Evolutionary conservation across 768 basidiomycete genomes (phyloP).

Genomic region (Pleurotus giganteus): DNA sequence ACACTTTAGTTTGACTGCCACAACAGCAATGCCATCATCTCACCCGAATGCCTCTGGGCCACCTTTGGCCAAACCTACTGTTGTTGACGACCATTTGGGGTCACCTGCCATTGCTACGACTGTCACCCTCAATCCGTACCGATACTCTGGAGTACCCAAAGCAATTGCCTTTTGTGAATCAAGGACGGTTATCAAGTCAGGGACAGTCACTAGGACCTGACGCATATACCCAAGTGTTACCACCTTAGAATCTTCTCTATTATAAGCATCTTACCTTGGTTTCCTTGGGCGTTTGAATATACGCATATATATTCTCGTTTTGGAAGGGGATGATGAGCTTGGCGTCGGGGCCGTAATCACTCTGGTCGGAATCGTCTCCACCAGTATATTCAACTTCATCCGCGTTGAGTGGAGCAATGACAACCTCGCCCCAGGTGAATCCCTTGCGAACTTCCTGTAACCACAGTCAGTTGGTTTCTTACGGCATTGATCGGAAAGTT

Average conservation of each 20-base stretch:
- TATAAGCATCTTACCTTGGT: conserved; percentile 15
- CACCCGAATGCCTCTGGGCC: conserved; percentile 12
- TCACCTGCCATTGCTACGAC: conserved; percentile 8
- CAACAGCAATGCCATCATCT: not conserved
- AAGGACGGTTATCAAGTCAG: conserved; percentile 62
- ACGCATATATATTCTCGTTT: conserved; percentile 59
- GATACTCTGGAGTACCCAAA: conserved; percentile 57
- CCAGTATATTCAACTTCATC: conserved; percentile 27
- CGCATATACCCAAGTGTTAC: not conserved
- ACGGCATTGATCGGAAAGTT: not conserved
- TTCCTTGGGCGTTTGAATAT: conserved; percentile 31
- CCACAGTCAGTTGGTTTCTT: not conserved
- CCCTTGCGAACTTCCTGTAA: conserved; percentile 32
- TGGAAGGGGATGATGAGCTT: conserved; percentile 56
- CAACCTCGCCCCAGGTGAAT: conserved; percentile 34
- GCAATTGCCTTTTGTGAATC: conserved; percentile 62
- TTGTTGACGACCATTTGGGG: conserved; percentile 7
- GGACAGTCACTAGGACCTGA: conserved; percentile 54
- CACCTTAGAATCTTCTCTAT: not conserved
- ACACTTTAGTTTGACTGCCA: not conserved
- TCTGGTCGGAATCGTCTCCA: not conserved
- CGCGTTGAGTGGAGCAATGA: conserved; percentile 24
- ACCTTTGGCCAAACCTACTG: conserved; percentile 1
- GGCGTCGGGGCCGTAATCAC: conserved; percentile 18
- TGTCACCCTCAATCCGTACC: conserved; percentile 8